A percentile compares a stretch with the other conserved stretches of the same genome.
These are phyloP conservation scores for Phlyctochytrium arcticum DNA, from an alignment of 192 early-diverging fungal genomes.

Conservation along the genomic window DNA sequence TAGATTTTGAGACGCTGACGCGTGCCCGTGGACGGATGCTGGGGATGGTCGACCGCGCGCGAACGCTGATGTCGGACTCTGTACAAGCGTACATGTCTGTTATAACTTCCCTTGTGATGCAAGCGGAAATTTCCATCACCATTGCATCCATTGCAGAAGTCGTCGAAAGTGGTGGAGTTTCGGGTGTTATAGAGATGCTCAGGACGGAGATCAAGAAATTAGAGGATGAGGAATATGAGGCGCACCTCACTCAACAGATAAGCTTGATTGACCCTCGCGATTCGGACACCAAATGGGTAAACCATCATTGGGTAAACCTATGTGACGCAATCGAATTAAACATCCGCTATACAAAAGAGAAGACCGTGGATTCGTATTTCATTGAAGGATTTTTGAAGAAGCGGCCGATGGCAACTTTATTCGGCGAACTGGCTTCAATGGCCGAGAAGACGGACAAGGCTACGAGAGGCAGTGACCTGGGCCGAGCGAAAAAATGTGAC, in stretches of 20 bases:
- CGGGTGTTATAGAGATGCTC: background rate
- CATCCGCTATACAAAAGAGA: background rate
- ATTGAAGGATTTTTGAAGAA: conserved; percentile 3
- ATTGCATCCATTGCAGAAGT: background rate
- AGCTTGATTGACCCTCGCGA: background rate
- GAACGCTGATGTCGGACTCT: background rate
- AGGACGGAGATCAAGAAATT: background rate
- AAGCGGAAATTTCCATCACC: background rate
- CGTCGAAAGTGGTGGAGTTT: background rate
- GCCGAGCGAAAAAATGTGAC: background rate
- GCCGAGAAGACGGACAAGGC: background rate
- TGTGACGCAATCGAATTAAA: conserved; percentile 1
- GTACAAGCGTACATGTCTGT: background rate
- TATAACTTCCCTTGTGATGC: background rate
- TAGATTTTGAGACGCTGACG: background rate
- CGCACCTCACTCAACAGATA: background rate
- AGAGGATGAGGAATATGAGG: background rate
- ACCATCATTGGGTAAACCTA: background rate
- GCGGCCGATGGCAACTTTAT: background rate
- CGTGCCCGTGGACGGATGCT: background rate
- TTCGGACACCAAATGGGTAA: background rate
- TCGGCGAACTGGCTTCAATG: background rate
- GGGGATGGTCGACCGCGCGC: background rate
- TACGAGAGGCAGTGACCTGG: background rate
- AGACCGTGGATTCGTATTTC: background rate